A percentile compares a stretch with the other conserved stretches of the same genome.
Evolutionary conservation across 1,284 basidiomycete genomes (phyloP).

Genomic region (Fomitopsis pinicola): DNA sequence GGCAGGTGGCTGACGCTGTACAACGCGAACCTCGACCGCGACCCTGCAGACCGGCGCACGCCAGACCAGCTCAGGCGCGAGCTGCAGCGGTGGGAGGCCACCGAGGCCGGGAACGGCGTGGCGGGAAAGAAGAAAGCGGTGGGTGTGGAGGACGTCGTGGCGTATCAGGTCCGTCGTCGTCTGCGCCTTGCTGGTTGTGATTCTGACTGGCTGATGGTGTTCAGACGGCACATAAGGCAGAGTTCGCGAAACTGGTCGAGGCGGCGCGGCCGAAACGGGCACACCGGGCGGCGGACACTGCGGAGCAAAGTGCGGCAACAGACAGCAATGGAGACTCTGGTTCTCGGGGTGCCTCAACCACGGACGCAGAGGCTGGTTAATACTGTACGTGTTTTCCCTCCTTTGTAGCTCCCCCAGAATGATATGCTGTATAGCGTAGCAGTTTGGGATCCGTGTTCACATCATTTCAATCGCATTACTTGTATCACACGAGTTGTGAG

Average conservation of each 20-base stretch:
- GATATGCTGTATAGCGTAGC: too few relatives aligned
- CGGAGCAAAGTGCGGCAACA: not conserved
- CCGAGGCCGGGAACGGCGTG: conserved; percentile 22
- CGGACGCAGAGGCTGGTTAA: not conserved
- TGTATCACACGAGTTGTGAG: too few relatives aligned
- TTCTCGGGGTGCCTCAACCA: not conserved
- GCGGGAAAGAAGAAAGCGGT: conserved; percentile 31
- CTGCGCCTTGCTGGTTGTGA: not conserved
- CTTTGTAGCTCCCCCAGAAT: too few relatives aligned
- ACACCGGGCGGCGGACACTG: not conserved
- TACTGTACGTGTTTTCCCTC: too few relatives aligned
- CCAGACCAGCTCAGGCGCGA: conserved; percentile 45
- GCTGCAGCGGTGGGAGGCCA: conserved; percentile 56
- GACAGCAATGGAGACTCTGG: too few relatives aligned
- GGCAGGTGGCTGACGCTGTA: conserved; percentile 62
- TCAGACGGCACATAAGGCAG: conserved; percentile 40
- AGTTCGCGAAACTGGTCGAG: conserved; percentile 40
- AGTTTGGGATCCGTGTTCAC: too few relatives aligned
- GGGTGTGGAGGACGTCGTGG: not conserved
- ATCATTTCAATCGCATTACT: too few relatives aligned
- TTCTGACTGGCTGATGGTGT: conserved; percentile 1
- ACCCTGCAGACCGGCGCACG: conserved; percentile 41
- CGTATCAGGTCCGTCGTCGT: not conserved
- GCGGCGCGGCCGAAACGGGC: conserved; percentile 32
- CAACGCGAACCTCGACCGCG: conserved; percentile 68